Percentiles rank a stretch among this genome's conserved stretches.
Conservation (phyloP, 805 yeast species). For the Naumovozyma dairenensis region DNA sequence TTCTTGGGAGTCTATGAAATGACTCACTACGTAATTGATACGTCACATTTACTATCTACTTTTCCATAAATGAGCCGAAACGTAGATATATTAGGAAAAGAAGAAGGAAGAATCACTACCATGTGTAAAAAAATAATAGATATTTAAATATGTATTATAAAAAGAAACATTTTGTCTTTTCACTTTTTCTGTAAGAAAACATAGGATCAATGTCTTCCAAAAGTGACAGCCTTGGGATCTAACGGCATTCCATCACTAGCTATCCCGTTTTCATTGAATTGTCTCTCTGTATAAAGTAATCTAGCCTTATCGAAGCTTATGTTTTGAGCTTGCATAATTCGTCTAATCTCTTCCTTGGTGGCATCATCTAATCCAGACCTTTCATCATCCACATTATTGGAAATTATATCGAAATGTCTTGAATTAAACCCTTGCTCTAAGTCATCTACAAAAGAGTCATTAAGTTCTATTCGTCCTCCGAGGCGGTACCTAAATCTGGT, state of each 20-base stretch:
- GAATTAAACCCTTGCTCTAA: constrained; percentile 51
- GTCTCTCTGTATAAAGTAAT: constrained; percentile 36
- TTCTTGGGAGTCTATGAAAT: constrained; percentile 90
- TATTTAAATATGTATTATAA: no score
- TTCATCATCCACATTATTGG: constrained; percentile 40
- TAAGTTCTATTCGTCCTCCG: constrained; percentile 19
- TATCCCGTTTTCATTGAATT: constrained; percentile 42
- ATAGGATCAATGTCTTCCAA: no score
- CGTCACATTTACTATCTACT: no score
- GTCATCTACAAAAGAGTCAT: constrained; percentile 36
- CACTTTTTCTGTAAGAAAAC: no score
- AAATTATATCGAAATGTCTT: constrained; percentile 41
- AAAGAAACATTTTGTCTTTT: no score
- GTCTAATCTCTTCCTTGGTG: constrained; percentile 42
- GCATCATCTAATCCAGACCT: constrained; percentile 52
- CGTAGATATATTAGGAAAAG: no score
- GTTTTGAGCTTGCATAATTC: constrained; percentile 42
- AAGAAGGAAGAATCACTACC: no score
- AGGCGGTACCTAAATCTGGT: constrained; percentile 17
- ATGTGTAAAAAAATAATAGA: no score
- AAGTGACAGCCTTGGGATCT: constrained; percentile 56
- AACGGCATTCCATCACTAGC: constrained; percentile 57
- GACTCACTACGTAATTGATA: constrained; percentile 32
- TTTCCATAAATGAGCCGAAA: no score
- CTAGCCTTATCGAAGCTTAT: constrained; percentile 66